Evolutionary conservation across 495 filamentous ascomycete genomes (phyloP), one percentile per base, ranked within the genome.

Genomic region (Cairneyella variabilis): DNA sequence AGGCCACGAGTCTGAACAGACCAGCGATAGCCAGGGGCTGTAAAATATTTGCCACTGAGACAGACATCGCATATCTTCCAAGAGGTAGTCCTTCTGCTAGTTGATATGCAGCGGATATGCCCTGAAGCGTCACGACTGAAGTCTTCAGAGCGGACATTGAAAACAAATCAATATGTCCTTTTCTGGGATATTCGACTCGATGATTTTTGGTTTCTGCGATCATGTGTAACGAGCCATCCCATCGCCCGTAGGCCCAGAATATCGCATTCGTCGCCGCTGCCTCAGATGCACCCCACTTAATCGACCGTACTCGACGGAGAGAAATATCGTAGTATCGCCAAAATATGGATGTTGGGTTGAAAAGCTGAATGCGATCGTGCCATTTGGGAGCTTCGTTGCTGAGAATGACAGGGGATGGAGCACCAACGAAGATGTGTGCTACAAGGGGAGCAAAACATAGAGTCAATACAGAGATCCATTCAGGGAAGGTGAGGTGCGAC

Each of bases 261-360:
- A 61, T 42, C 28, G 66, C 64, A 39, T 66, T 64, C 1, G 53
- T 58, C 1, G 61, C 61, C 0, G 66, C 64, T 48, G 64, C 49
- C 1, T 55, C 53, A 2, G 25, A 18, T 0, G n/a, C 12, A 43
- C 57, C 55, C 64, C 64, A 66, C 0, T 41, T 2, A n/a, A 17
- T 43, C 3, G 66, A 59, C 11, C 66, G 54, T 25, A 64, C 56
- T 8, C 66, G 61, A 5, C 66, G 38, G 49, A 63, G 59, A 2
- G 57, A 43, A 38, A 68, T 65, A n/a, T 57, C 62, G 12, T 58
- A 54, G 53, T 68, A 70, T 7, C 67, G 58, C 62, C 62, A 70
- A 4, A 68, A 14, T 3, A 68, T 67, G 8, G 67, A 60, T 7
- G 57, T 61, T 0, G 67, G 67, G 38, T 65, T 66, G 45, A 58